These are phyloP conservation scores for Pythium dissimile DNA, from an alignment of 352 stramenopile genomes.

Conservation along the genomic window DNA sequence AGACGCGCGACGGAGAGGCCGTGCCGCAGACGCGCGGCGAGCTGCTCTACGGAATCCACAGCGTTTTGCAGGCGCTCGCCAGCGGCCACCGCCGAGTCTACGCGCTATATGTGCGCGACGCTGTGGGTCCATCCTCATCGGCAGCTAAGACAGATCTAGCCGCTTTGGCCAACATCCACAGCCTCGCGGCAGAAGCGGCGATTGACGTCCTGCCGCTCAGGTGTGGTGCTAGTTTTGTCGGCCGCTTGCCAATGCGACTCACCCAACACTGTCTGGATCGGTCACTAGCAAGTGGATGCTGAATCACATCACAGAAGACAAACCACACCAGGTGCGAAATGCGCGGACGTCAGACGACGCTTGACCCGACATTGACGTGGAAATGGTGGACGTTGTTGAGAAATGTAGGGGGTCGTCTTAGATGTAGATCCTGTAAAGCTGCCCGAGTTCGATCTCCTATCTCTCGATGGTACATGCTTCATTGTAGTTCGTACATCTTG, in stretches of 20 bases:
- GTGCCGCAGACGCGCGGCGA: constrained; percentile 59
- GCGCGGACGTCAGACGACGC: too few species aligned
- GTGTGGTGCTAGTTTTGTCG: too few species aligned
- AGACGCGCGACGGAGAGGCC: constrained; percentile 29
- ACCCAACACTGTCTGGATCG: too few species aligned
- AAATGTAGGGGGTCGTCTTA: constrained; percentile 56
- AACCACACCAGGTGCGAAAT: constrained; percentile 74
- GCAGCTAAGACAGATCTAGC: constrained; percentile 8
- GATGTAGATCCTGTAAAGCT: constrained; percentile 59
- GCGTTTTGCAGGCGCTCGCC: constrained; percentile 58
- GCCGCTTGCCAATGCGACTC: too few species aligned
- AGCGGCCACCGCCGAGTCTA: constrained; percentile 49
- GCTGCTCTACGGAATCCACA: constrained; percentile 69
- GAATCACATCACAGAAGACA: constrained; percentile 79
- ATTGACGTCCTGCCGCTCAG: constrained; percentile 17
- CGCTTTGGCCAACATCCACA: constrained; percentile 14
- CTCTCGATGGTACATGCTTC: not conserved
- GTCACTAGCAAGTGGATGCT: constrained; percentile 74
- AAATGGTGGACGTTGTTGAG: not conserved
- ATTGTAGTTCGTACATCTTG: not conserved
- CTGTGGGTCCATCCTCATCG: not conserved
- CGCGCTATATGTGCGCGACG: constrained; percentile 46
- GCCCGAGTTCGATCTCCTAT: constrained; percentile 38
- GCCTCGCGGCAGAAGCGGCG: constrained; percentile 13
- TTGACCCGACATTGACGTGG: too few species aligned